A percentile compares a stretch with the other conserved stretches of the same genome.
These are phyloP conservation scores for Xerocomus potaroensis DNA, from an alignment of 768 basidiomycete genomes.

Conservation along the genomic window DNA sequence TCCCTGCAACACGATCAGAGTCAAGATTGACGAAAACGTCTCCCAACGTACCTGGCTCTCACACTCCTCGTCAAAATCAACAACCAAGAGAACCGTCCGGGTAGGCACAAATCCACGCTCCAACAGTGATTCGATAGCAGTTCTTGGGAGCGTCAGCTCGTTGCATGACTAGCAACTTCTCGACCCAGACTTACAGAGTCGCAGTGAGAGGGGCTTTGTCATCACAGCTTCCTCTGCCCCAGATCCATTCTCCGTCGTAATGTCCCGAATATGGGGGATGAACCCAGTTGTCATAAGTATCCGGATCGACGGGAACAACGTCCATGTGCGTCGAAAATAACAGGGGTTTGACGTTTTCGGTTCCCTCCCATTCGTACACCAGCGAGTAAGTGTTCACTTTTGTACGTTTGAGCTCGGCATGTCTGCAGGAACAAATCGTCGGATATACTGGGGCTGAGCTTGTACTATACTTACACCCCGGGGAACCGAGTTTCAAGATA, in stretches of 20 bases:
- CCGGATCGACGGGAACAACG: background rate
- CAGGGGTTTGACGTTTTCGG: background rate
- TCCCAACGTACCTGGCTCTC: constrained; percentile 32
- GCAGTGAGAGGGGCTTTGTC: constrained; percentile 38
- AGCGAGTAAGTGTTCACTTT: constrained; percentile 59
- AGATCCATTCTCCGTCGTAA: constrained; percentile 42
- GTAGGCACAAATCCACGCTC: constrained; percentile 27
- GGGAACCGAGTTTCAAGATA: constrained; percentile 48
- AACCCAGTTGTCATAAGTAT: constrained; percentile 37
- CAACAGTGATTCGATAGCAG: constrained; percentile 24
- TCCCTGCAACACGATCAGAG: constrained; percentile 29
- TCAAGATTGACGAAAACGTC: background rate
- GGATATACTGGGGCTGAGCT: background rate
- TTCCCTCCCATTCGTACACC: constrained; percentile 50
- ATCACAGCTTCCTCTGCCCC: constrained; percentile 45
- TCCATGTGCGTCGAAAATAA: background rate
- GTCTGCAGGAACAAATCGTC: constrained; percentile 28
- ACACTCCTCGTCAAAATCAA: constrained; percentile 45
- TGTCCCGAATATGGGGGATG: constrained; percentile 12
- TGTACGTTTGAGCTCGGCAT: constrained; percentile 44
- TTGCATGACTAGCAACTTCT: background rate
- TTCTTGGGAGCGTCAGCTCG: constrained; percentile 11
- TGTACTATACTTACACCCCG: constrained; percentile 42
- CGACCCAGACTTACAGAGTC: constrained; percentile 26
- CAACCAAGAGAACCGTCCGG: constrained; percentile 31